Base-by-base conservation (phyloP, 305 asterid genomes). In the Solanum hybrid region DNA sequence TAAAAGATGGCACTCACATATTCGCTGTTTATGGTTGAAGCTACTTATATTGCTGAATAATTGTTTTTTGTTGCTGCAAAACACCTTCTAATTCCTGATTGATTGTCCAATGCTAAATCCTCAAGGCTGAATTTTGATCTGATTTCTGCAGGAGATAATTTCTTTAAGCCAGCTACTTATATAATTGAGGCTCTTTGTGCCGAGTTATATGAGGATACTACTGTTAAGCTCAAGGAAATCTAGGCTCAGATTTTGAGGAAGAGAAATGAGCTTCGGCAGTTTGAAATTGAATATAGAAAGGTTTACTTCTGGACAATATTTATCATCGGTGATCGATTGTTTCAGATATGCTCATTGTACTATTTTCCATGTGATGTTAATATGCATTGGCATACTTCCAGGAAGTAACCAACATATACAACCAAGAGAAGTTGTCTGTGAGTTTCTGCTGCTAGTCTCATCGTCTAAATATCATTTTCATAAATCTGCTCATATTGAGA, bases 1-100 rank as follows among this genome's bases (percentile, higher is more conserved):
- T 96, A 89, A 97, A 96, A 92, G 94, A 98, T 89, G 99, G 99
- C 92, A 95, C 99, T 84, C 99, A 97, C 95, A 96, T 97, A 95
- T 97, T 97, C 35, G 99, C 99, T 89, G 98, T 97, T 92, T 97
- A 97, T 92, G 99, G 99, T 96, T 89, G 84, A 98, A 90, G 92
- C 93, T 91, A 87, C 91, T 92, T 82, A 51, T 90, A 87, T 67
- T 39, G 42, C 91, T 75, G 88, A 67, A 87, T 90, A 24, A 78
- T 86, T 12, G 74, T 89, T 88, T 57, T 87, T 78, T 71, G 85
- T 90, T 91, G 83, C 89, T 89, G 80, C 67, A 89, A 39, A 88
- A 22, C 67, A 69, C 57, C 78, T 87, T 87, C 86, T 26, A 40
- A 82, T 61, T 73, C 67, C 18, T 57, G 22, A 46, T 46, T 46